Conservation (phyloP, 73 alveolate species). For the Halteria grandinella region DNA sequence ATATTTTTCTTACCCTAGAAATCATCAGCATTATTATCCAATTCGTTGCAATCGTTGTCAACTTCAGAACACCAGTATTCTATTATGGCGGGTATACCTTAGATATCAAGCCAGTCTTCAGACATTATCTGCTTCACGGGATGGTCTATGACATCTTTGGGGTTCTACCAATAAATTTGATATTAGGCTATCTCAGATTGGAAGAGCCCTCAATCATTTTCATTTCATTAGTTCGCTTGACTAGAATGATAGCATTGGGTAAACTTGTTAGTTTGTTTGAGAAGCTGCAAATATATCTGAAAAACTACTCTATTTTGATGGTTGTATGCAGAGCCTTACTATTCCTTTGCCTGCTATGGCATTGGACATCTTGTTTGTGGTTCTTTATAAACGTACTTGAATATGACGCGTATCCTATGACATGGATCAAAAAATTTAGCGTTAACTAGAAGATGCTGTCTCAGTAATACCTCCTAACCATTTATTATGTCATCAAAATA, state of each 20-base stretch:
- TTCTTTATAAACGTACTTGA: conserved; percentile 39
- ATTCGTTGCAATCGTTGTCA: conserved; percentile 26
- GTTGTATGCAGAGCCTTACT: conserved; percentile 36
- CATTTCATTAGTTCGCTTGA: conserved; percentile 17
- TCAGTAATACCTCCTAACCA: conserved; percentile 17
- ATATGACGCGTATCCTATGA: not conserved
- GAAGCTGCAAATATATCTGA: conserved; percentile 40
- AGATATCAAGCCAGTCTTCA: conserved; percentile 14
- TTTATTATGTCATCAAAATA: conserved; percentile 62
- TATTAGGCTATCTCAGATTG: conserved; percentile 27
- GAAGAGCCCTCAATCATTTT: conserved; percentile 28
- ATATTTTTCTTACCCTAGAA: conserved; percentile 30
- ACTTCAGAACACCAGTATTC: conserved; percentile 53
- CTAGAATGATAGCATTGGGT: conserved; percentile 43
- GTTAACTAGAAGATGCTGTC: not conserved
- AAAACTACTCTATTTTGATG: conserved; percentile 7
- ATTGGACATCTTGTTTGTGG: conserved; percentile 71
- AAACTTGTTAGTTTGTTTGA: conserved; percentile 40
- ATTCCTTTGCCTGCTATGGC: conserved; percentile 54
- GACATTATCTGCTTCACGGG: conserved; percentile 44
- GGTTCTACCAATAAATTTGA: conserved; percentile 62
- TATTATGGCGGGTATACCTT: conserved; percentile 47
- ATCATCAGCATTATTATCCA: conserved; percentile 29
- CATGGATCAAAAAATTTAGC: conserved; percentile 44
- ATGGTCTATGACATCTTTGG: conserved; percentile 63